Evolutionary conservation across 2,329 filamentous ascomycete species (phyloP).

Genomic region (Aspergillus sp.): DNA sequence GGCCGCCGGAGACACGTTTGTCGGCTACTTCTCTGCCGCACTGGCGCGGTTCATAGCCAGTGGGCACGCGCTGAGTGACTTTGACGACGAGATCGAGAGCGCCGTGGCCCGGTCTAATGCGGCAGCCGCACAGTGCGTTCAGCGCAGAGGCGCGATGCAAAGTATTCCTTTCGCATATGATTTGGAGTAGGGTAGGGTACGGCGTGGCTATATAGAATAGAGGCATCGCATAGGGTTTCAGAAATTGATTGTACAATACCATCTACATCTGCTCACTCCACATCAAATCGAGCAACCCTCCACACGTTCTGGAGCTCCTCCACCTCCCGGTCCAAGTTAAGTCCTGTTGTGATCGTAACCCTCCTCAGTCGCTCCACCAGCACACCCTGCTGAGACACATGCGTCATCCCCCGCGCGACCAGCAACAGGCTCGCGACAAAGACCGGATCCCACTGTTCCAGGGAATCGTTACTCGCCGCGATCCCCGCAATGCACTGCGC

Average conservation of each 20-base stretch:
- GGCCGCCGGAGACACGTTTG: slow-evolving; percentile 90
- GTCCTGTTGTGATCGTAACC: slow-evolving; percentile 20
- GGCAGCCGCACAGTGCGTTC: slow-evolving; percentile 45
- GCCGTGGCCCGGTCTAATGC: slow-evolving; percentile 43
- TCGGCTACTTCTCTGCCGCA: slow-evolving; percentile 51
- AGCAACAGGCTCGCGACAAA: slow-evolving; percentile 19
- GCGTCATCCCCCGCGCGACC: slow-evolving; percentile 24
- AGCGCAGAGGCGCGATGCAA: slow-evolving; percentile 46
- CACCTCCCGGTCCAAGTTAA: slow-evolving; percentile 18
- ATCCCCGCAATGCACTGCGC: slow-evolving; percentile 25
- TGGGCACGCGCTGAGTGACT: slow-evolving; percentile 76
- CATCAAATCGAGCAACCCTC: slow-evolving; percentile 22
- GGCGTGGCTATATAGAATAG: neutral
- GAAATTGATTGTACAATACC: neutral
- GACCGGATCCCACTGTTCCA: slow-evolving; percentile 25
- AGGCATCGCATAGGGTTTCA: neutral
- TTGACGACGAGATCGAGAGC: slow-evolving; percentile 44
- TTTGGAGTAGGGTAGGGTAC: slow-evolving; percentile 21
- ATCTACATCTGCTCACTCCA: slow-evolving; percentile 4
- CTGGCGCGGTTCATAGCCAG: neutral
- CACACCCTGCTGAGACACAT: slow-evolving; percentile 21
- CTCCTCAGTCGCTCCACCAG: slow-evolving; percentile 14
- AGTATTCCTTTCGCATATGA: slow-evolving; percentile 50
- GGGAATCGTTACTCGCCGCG: slow-evolving; percentile 23
- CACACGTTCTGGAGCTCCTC: slow-evolving; percentile 16